Evolutionary conservation across 768 basidiomycete genomes (phyloP), one percentile per base, ranked within the genome.

Genomic region (Russula virescens): DNA sequence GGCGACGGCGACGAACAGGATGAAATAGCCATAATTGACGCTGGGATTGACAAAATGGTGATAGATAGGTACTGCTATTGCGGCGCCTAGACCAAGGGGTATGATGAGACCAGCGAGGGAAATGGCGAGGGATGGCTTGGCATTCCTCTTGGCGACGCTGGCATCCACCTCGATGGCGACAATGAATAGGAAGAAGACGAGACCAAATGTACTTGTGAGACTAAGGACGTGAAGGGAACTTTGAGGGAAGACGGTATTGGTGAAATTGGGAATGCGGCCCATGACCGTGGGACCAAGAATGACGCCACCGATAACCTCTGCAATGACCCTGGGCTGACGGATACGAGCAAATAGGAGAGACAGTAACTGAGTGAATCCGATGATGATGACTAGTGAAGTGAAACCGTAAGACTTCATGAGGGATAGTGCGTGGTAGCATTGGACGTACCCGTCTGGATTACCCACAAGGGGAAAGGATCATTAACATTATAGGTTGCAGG

Each of bases 291-390:
- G 75, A 46, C 94, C 94, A 13, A 98, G 80, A 23, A 98, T 69
- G 66, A 98, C 85, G 23, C 96, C 96, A 0, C 87, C 92, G 59
- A 98, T 83, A 62, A 97, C 88, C 72, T 98, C 95, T 46, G 94
- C 86, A 56, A 97, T 93, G 63, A 98, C 95, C n/a, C 87, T 80
- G 2, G 96, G 96, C 69, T 98, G 95, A 38, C 83, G 85, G 40
- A 96, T 83, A 59, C 80, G 85, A 9, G 77, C 73, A 23, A 97
- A 78, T 55, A 82, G 61, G 21, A 89, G 73, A 0, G 83, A 79
- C 11, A 98, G 83, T 6, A 88, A 61, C 70, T 94, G 90, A 42
- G 86, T 84, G 80, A 94, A 85, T 38, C 74, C 75, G 60, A 97
- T 80, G 76, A 98, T 94, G 67, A 98, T 83, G 53, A 88, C 88